Base-by-base conservation (phyloP, 805 yeast genomes). In the Metschnikowia lachancei region DNA sequence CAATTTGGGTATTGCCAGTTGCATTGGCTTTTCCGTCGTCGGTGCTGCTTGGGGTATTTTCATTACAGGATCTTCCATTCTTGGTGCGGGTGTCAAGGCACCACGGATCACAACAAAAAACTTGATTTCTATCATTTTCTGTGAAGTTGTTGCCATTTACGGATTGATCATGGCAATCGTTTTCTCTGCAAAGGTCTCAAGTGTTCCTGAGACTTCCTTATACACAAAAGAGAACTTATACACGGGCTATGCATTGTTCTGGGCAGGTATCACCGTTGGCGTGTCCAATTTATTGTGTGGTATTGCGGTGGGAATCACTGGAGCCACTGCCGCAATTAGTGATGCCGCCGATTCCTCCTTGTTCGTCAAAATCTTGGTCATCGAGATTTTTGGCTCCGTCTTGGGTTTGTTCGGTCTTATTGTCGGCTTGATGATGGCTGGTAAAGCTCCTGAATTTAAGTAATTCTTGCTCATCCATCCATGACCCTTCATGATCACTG, bases 21-120 rank as follows among this genome's bases (percentile, higher is more conserved):
- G 99, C 70, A 90, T 95, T 57, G 98, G 98, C 12, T 77, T 94
- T 49, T 84, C 95, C 40, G 97, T 94, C 13, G 85, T 91, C 35
- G 99, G 99, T 33, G 99, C 99, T 13, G 98, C 98, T 4, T 94
- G 99, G 99, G 99, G 99, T 54, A 94, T 94, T 56, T 94, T 92
- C 66, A 80, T 94, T 51, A 92, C 98, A 2, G 99, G 99, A 34
- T 77, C 97, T 1, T 82, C 97, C 24, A 87, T 94, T 57, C 71
- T 94, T 52, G 99, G 99, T 58, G 99, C 99, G 2, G 99, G 99
- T 74, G 97, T 94, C 50, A 87, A 87, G 67, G 94, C 96, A 12
- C 99, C 99, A 43, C 78, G 98, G 65, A 95, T 94, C 64, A 91
- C 98, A 36, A 94, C 99, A 45, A 94, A 94, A 76, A 94, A 94